Base-by-base conservation (phyloP, 148 eudicot species). In the Suaeda aralocaspica region DNA sequence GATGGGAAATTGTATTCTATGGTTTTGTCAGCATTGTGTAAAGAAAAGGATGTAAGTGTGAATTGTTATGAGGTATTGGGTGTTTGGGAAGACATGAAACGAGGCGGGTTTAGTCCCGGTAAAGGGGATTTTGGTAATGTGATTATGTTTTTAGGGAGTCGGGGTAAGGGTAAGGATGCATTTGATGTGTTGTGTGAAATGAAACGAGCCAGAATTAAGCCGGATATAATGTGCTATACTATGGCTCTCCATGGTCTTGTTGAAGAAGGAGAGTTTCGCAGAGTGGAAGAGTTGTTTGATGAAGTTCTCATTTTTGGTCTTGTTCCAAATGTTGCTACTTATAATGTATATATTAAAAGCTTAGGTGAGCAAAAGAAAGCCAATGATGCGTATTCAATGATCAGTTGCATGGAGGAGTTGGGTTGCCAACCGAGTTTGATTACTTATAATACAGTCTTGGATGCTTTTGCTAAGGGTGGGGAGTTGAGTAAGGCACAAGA, bases 261-360 rank as follows among this genome's bases (percentile, higher is more conserved):
- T 42, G 69, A 52, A 22, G 75, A 65, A 41, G 76, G 74, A 31
- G 80, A 70, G 26, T 85, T 75, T 62, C 42, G 14, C 21, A 70
- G 68, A 66, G 92, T 71, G 0, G 92, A 88, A 58, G 72, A 78
- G 30, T 66, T 88, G 83, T 85, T 88, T 49, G 89, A 85, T 71
- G 92, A 85, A 75, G 66, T 85, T 82, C 83, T 88, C 8, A 75
- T 88, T 69, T 72, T 79, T 56, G 92, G 92, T 11, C 79, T 88
- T 76, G 86, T 82, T 69, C 92, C 92, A 0, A 68, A 84, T 78
- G 51, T 84, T 33, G 39, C 26, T 69, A 85, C 89, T 25, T 88
- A 85, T 67, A 88, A 85, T 71, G 83, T 77, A 59, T 84, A 82
- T 44, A 72, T 88, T 41, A 68, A 25, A 10, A 88, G 88, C 44